Percentiles rank a stretch among this genome's conserved stretches.
phyloP scores from a whole-genome alignment of 257 asterid species.

The Solanum peruvianum region DNA sequence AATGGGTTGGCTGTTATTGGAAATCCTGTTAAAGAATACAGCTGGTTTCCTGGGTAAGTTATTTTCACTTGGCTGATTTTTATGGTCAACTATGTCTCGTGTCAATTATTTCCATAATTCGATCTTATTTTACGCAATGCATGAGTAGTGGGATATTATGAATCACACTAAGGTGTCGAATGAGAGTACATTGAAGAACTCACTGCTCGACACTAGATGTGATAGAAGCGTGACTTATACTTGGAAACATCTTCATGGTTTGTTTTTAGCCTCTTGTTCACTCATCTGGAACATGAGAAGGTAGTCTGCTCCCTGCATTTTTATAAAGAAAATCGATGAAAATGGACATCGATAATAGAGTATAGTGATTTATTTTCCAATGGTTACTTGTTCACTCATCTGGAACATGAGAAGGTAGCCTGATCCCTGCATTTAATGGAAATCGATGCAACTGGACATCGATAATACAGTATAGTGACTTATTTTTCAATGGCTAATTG shows the following conservation, averaged over 20 bases:
- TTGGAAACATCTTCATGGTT: background rate
- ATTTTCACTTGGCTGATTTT: background rate
- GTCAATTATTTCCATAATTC: background rate
- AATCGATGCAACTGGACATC: background rate
- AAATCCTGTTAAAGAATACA: conserved; percentile 55
- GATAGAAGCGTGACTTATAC: background rate
- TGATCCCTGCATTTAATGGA: background rate
- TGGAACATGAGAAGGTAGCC: background rate
- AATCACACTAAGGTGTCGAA: background rate
- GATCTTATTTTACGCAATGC: background rate
- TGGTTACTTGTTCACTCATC: background rate
- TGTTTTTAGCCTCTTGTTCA: background rate
- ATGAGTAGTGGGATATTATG: background rate
- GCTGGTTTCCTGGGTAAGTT: conserved; percentile 98
- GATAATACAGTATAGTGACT: background rate
- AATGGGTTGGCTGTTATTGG: conserved; percentile 62
- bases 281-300: background rate
- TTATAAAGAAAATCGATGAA: background rate
- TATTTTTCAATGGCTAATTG: background rate
- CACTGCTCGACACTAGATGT: background rate
- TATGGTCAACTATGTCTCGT: background rate
- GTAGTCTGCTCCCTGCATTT: background rate
- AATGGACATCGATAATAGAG: background rate
- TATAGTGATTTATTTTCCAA: background rate
- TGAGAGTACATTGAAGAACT: background rate